Percentiles rank a stretch among this genome's conserved stretches.
Evolutionary conservation across 2,329 filamentous ascomycete genomes (phyloP).

Genomic region (Scytalidium sp.): DNA sequence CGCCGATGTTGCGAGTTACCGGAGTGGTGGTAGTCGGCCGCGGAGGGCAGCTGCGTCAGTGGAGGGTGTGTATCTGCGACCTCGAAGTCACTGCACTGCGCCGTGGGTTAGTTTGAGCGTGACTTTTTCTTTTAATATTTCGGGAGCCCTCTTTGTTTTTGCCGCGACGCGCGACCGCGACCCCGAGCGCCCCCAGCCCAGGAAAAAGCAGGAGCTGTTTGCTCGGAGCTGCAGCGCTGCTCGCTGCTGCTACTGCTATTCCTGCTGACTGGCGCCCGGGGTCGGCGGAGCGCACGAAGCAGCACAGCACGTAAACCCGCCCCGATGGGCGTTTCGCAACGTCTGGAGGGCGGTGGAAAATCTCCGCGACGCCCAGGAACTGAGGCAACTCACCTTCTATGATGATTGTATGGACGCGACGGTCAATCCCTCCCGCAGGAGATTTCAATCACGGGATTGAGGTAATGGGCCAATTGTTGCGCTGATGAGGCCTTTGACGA

Average conservation of each 20-base stretch:
- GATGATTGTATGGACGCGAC: slow-evolving; percentile 10
- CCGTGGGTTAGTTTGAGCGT: slow-evolving; percentile 2
- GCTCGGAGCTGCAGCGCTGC: no score
- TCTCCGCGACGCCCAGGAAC: background rate
- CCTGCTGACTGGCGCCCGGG: background rate
- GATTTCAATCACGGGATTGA: slow-evolving; percentile 25
- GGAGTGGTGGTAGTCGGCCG: no score
- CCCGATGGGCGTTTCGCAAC: background rate
- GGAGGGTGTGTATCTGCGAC: slow-evolving; percentile 5
- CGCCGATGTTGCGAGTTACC: no score
- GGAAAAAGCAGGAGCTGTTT: no score
- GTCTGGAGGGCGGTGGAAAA: background rate
- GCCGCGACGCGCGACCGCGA: slow-evolving; percentile 19
- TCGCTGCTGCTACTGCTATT: no score
- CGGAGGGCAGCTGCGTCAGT: no score
- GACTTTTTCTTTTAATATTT: no score
- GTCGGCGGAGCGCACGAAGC: background rate
- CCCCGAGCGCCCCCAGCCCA: background rate
- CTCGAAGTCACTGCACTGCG: slow-evolving; percentile 5
- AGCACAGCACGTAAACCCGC: no score
- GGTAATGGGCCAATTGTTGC: slow-evolving; percentile 23
- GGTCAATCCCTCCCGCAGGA: slow-evolving; percentile 27
- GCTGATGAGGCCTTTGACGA: slow-evolving; percentile 21
- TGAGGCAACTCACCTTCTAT: slow-evolving; percentile 21
- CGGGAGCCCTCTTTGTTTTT: background rate